Evolutionary conservation across 2,329 filamentous ascomycete species (phyloP).

Genomic region (Fonsecaea monophora): DNA sequence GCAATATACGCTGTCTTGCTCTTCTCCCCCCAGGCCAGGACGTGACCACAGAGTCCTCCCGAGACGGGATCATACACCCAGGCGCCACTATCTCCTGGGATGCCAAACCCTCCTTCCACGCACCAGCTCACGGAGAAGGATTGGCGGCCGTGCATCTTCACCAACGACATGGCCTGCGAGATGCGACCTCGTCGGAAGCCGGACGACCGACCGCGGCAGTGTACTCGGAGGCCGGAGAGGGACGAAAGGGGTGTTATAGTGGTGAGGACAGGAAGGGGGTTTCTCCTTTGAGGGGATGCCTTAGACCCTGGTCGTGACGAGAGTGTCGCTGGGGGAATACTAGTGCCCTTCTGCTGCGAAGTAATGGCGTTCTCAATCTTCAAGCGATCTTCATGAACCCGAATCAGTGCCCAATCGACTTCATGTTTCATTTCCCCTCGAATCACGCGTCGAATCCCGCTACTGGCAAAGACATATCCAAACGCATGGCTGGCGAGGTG

Average conservation of each 20-base stretch:
- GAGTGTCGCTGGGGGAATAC: conserved; percentile 41
- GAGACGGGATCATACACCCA: conserved; percentile 84
- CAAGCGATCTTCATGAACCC: conserved; percentile 73
- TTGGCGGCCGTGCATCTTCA: conserved; percentile 84
- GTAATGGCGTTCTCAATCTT: conserved; percentile 74
- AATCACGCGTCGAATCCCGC: conserved; percentile 79
- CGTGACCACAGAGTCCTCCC: conserved; percentile 86
- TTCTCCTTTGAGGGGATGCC: neutral
- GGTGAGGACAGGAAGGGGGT: conserved; percentile 39
- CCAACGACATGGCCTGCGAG: conserved; percentile 76
- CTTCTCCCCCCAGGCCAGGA: conserved; percentile 83
- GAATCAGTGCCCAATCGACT: conserved; percentile 93
- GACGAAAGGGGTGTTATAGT: conserved; percentile 65
- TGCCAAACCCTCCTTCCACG: conserved; percentile 56
- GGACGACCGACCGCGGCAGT: conserved; percentile 86
- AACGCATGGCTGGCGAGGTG: conserved; percentile 81
- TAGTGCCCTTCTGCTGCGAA: conserved; percentile 39
- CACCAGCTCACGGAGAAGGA: conserved; percentile 78
- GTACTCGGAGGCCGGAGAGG: conserved; percentile 78
- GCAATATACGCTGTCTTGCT: conserved; percentile 89
- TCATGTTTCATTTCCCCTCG: conserved; percentile 80
- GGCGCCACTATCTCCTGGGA: conserved; percentile 89
- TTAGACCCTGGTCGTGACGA: conserved; percentile 11
- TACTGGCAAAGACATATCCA: conserved; percentile 86
- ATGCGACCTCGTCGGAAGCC: conserved; percentile 82